Base-by-base conservation (phyloP, 139 green algal species). In the Chlorella sp. region DNA sequence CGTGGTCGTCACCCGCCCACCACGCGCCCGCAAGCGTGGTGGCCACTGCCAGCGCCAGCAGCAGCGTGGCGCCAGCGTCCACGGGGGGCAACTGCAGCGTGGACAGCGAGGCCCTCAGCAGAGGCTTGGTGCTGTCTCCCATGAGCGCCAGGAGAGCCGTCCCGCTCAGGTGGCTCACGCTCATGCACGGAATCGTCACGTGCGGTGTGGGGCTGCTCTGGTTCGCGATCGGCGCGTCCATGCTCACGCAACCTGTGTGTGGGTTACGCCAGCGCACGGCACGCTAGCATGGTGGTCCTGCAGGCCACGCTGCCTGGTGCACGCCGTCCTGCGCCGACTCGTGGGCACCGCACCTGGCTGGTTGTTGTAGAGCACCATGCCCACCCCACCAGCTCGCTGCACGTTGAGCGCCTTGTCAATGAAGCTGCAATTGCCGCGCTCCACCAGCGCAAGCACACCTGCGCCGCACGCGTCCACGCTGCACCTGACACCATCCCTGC, bases 21-120 rank as follows among this genome's bases (percentile, higher is more conserved):
- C 89, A 5, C 0, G 70, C 61, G 26, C 83, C 90, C 6, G 6
- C 73, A 5, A 81, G 66, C 34, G 93, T 70, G 0, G 82, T 89
- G 3, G 67, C 80, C 5, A 92, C 84, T 29, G 91, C 91, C 71
- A 95, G 75, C 2, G 88, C 1, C 80, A 80, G 93, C 17, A 96
- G 71, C 27, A 88, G 49, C 20, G 73, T 20, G 0, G 76, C 72
- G 60, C 82, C 85, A 14, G 65, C 51, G 70, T 94, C 90, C 24
- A 89, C 63, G 23, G 60, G 30, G 3, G 73, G 66, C 34, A 83
- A 67, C 0, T 76, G 20, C 4, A 75, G 49, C 27, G 36, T 49
- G 31, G 50, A 69, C 51, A 87, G 59, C 5, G 34, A 69, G 0
- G 76, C 68, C 67, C 4, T 50, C n/a, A n/a, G n/a, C n/a, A n/a